phyloP scores from a whole-genome alignment of 2,329 filamentous ascomycete genomes.

The Raffaelea albimanens region DNA sequence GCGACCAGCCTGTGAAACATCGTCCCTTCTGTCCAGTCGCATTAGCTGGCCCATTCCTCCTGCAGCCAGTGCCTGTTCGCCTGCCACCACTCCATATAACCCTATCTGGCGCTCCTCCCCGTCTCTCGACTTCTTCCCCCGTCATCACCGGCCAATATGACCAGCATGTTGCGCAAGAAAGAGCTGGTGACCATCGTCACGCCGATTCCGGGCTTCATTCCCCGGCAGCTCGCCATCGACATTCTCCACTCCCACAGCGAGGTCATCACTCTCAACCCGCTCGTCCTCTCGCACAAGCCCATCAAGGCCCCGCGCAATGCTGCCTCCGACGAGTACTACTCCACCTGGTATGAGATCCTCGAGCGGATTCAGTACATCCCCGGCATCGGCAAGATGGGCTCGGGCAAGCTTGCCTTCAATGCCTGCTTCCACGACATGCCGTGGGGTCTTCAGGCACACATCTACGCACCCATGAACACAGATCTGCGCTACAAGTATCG shows the following conservation, averaged over 20 bases:
- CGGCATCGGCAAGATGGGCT: constrained; percentile 55
- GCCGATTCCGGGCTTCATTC: constrained; percentile 60
- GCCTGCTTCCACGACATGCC: constrained; percentile 65
- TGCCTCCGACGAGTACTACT: constrained; percentile 60
- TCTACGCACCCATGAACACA: constrained; percentile 57
- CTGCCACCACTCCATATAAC: background rate
- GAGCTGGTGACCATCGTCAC: constrained; percentile 60
- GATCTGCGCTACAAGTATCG: constrained; percentile 61
- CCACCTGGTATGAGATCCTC: constrained; percentile 65
- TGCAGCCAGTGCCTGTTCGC: too few species aligned
- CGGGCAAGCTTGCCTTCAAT: constrained; percentile 58
- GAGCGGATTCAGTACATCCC: constrained; percentile 61
- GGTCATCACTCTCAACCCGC: constrained; percentile 61
- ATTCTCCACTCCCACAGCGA: constrained; percentile 63
- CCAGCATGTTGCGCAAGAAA: constrained; percentile 48
- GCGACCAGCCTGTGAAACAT: too few species aligned
- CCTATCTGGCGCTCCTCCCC: background rate
- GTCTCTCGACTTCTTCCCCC: background rate
- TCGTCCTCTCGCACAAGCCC: constrained; percentile 53
- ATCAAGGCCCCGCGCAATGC: constrained; percentile 60
- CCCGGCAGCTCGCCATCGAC: constrained; percentile 61
- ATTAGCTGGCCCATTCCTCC: too few species aligned
- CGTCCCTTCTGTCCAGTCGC: too few species aligned
- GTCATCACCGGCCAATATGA: constrained; percentile 1
- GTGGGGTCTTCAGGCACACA: constrained; percentile 63